Conservation (phyloP, 805 yeast species). For the Maudiozyma saulgeensis region DNA sequence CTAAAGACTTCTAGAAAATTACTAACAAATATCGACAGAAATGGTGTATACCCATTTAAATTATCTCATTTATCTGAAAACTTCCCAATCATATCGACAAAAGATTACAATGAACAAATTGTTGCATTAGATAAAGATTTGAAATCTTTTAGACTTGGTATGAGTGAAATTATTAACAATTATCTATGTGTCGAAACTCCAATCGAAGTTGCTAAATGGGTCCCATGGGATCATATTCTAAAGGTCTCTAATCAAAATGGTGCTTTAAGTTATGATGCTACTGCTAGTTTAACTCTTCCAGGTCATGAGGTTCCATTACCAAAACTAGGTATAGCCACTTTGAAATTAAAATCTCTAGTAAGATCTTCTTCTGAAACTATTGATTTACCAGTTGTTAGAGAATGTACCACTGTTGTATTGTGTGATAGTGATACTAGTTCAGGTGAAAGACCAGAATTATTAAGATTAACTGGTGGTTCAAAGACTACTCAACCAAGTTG, state of each 20-base stretch:
- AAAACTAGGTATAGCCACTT: conserved; percentile 57
- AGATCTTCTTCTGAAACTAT: conserved; percentile 38
- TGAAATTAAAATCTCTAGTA: conserved; percentile 54
- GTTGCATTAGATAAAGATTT: conserved; percentile 43
- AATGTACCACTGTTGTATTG: conserved; percentile 64
- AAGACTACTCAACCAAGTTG: conserved; percentile 66
- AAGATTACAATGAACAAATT: conserved; percentile 30
- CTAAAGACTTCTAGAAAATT: conserved; percentile 65
- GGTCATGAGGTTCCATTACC: conserved; percentile 74
- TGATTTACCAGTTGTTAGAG: conserved; percentile 60
- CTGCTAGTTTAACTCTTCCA: conserved; percentile 44
- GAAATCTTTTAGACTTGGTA: conserved; percentile 59
- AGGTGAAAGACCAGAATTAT: conserved; percentile 42
- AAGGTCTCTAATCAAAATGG: conserved; percentile 61
- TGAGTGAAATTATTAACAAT: conserved; percentile 70
- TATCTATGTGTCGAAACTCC: conserved; percentile 69
- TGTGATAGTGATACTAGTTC: conserved; percentile 35
- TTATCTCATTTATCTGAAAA: conserved; percentile 54
- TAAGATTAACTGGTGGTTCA: conserved; percentile 76
- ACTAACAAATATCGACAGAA: conserved; percentile 59
- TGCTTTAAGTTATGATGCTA: conserved; percentile 54
- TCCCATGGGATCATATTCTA: conserved; percentile 59
- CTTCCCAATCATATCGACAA: conserved; percentile 46
- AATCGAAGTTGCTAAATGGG: conserved; percentile 58
- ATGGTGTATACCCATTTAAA: conserved; percentile 88